These are phyloP conservation scores for Heliamphora exappendiculata DNA, from an alignment of 148 eudicot genomes.

Conservation along the genomic window DNA sequence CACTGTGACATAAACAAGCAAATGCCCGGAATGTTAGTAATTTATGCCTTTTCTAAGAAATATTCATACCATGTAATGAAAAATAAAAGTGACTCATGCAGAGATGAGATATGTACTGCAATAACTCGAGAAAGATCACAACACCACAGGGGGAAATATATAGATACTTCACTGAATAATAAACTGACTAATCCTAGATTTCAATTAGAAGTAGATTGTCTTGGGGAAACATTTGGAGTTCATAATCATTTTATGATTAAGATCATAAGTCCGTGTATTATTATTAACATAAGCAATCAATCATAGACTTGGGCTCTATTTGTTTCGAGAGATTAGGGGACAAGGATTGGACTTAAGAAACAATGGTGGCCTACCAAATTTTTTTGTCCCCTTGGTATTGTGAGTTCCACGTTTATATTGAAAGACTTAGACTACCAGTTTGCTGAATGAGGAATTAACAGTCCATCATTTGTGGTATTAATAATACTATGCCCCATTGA, in stretches of 20 bases:
- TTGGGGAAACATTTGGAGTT: background rate
- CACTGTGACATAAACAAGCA: slow-evolving; percentile 10
- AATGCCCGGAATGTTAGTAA: background rate
- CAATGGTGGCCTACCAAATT: too few relatives aligned
- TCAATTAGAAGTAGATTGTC: background rate
- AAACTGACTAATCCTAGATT: background rate
- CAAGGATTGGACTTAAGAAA: background rate
- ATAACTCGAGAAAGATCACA: background rate
- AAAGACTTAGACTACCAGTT: too few relatives aligned
- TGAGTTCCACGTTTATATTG: too few relatives aligned
- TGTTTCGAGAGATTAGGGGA: background rate
- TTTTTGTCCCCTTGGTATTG: too few relatives aligned
- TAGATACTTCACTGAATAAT: background rate
- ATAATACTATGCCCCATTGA: too few relatives aligned
- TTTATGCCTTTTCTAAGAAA: background rate
- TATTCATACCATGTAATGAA: background rate
- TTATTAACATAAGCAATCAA: background rate
- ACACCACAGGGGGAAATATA: background rate
- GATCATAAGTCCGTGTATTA: too few relatives aligned
- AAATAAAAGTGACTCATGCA: background rate
- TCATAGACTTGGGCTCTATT: background rate
- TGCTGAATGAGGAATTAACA: too few relatives aligned
- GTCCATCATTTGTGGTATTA: too few relatives aligned
- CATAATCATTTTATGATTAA: background rate
- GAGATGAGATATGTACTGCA: background rate